phyloP scores from a whole-genome alignment of 257 asterid species.

The Salvia splendens region DNA sequence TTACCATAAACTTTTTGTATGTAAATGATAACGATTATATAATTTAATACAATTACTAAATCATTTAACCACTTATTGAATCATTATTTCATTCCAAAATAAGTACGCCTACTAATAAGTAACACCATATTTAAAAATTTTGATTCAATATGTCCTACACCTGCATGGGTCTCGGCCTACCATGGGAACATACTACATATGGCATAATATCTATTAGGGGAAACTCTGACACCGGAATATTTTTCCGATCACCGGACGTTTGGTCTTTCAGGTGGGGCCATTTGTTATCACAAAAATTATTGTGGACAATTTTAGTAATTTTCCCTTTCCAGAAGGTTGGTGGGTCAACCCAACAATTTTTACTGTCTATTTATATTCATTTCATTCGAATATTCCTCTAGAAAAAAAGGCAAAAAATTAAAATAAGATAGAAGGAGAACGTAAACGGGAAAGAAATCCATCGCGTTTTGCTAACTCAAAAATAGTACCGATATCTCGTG shows the following conservation, averaged over 20 bases:
- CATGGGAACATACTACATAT: conserved; percentile 21
- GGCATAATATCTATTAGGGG: background rate
- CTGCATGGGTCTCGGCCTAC: background rate
- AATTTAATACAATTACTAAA: background rate
- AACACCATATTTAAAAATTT: too few species aligned
- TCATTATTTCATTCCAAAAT: too few species aligned
- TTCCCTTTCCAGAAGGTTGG: background rate
- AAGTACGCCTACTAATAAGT: too few species aligned
- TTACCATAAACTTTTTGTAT: background rate
- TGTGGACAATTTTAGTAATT: background rate
- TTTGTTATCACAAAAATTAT: background rate
- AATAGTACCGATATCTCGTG: background rate
- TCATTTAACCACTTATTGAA: background rate
- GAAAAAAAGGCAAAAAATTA: background rate
- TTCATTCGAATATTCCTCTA: background rate
- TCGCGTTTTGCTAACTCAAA: background rate
- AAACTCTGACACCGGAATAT: conserved; percentile 27
- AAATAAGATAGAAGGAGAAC: background rate
- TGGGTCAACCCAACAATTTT: background rate
- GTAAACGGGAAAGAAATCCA: background rate
- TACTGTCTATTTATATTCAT: background rate
- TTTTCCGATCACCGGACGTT: conserved; percentile 19
- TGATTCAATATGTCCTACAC: too few species aligned
- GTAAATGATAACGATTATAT: background rate
- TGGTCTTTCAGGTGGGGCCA: background rate